Base-by-base conservation (phyloP, 345 rosid species). In the Arabidopsis arenosa region DNA sequence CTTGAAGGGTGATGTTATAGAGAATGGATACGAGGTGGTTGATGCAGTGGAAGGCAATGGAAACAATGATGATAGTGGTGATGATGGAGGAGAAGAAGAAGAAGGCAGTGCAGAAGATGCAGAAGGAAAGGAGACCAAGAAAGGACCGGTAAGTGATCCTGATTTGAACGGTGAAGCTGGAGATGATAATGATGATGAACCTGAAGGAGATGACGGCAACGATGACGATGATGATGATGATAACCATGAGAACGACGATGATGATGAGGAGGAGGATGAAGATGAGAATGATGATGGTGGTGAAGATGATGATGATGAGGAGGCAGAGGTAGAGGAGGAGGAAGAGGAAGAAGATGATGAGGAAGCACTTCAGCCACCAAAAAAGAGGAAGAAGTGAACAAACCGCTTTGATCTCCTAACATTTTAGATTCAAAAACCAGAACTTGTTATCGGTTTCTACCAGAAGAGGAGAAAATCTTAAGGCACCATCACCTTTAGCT, bases 351-450 rank as follows among this genome's bases (percentile, higher is more conserved):
- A 90, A 14, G 97, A 91, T 0, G 97, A 91, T 0, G 97, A 91
- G 75, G 97, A 86, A 43, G 84, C 97, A 0, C 89, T 89, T 30
- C 97, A 89, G 84, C 97, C 97, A 2, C 97, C 97, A 5, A 91
- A 91, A 87, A 91, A 91, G 86, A 91, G 96, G 83, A 91, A 89
- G 97, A 91, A 91, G 95, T 91, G 81, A 87, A 70, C 15, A 48
- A 48, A 36, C 9, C 0, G n/a, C 45, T 54, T 37, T 49, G 14
- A 48, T 57, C 67, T 39, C 26, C 47, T 56, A 63, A 70, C 75
- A 57, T 63, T 71, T 69, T 77, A 70, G 75, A 61, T 53, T 76
- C 48, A 33, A 68, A 54, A 33, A 62, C 51, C 57, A 15, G 62
- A 68, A 76, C 64, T 39, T 76, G 66, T 57, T 49, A 49, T 49